Evolutionary conservation across 2,329 filamentous ascomycete species (phyloP).

Genomic region (Penicillium sclerotiorum): DNA sequence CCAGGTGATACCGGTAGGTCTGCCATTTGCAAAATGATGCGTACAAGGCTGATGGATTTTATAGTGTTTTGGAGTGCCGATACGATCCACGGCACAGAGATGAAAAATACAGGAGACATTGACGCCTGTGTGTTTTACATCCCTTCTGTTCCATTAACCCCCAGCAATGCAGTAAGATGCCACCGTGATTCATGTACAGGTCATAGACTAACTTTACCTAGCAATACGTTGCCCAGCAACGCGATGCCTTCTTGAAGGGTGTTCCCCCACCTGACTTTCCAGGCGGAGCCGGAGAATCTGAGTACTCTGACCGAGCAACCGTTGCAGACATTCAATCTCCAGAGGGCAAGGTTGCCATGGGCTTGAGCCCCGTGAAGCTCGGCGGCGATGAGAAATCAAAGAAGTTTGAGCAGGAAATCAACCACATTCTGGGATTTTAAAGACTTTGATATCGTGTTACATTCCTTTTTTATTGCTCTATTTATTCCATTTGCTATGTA

Average conservation of each 20-base stretch:
- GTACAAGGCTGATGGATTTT: neutral
- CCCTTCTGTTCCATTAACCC: constrained; percentile 11
- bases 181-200: too few relatives aligned
- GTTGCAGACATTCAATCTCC: constrained; percentile 1
- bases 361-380: neutral
- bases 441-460: too few relatives aligned
- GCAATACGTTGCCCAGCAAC: constrained; percentile 12
- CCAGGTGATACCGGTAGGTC: constrained; percentile 12
- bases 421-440: neutral
- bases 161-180: constrained; percentile 10
- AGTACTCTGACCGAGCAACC: constrained; percentile 3
- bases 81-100: constrained; percentile 12
- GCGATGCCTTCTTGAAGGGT: constrained; percentile 7
- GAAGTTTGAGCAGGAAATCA: neutral
- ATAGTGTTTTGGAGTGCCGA: constrained; percentile 1
- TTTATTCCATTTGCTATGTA: too few relatives aligned
- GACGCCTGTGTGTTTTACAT: constrained; percentile 15
- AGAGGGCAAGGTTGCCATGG: neutral
- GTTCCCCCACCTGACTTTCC: constrained; percentile 14
- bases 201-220: neutral
- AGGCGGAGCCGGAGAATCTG: constrained; percentile 9
- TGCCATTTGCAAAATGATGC: neutral
- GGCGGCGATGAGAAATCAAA: neutral
- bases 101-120: constrained; percentile 1
- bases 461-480: too few relatives aligned